phyloP scores from a whole-genome alignment of 768 basidiomycete genomes.

The Cytidiella melzeri region DNA sequence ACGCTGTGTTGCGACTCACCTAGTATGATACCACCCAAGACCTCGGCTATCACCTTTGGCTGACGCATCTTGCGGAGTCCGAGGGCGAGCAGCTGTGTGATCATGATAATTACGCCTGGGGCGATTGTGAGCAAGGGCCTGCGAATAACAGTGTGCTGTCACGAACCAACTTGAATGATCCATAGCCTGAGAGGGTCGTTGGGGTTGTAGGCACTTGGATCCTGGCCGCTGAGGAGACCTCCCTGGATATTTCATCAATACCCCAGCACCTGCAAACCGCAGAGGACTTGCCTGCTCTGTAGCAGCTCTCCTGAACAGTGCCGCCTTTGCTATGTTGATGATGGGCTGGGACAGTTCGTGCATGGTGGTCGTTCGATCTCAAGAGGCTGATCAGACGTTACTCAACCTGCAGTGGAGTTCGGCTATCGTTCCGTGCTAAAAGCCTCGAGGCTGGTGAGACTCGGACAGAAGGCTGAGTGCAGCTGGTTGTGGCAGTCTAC shows the following conservation, averaged over 20 bases:
- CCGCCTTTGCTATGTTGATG: conserved; percentile 6
- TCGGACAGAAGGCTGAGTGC: no score
- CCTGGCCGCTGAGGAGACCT: conserved; percentile 67
- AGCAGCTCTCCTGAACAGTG: conserved; percentile 12
- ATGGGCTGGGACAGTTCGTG: conserved; percentile 12
- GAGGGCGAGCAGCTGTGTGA: conserved; percentile 71
- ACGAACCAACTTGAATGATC: conserved; percentile 74
- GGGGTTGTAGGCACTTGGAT: conserved; percentile 61
- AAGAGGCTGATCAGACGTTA: no score
- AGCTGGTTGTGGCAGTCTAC: no score
- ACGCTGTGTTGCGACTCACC: conserved; percentile 38
- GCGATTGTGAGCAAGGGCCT: neutral
- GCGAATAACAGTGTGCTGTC: neutral
- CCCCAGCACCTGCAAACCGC: neutral
- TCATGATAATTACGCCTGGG: conserved; percentile 77
- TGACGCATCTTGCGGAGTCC: conserved; percentile 70
- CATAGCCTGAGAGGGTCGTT: conserved; percentile 69
- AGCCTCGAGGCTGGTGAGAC: no score
- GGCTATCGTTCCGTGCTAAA: no score
- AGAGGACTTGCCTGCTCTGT: conserved; percentile 29
- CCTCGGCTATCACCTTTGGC: conserved; percentile 80
- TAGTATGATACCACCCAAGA: conserved; percentile 86
- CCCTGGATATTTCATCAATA: conserved; percentile 36
- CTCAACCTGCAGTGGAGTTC: no score
- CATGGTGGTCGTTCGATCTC: conserved; percentile 11